phyloP scores from a whole-genome alignment of 176 grass and related monocot species.

The Secale cereale region DNA sequence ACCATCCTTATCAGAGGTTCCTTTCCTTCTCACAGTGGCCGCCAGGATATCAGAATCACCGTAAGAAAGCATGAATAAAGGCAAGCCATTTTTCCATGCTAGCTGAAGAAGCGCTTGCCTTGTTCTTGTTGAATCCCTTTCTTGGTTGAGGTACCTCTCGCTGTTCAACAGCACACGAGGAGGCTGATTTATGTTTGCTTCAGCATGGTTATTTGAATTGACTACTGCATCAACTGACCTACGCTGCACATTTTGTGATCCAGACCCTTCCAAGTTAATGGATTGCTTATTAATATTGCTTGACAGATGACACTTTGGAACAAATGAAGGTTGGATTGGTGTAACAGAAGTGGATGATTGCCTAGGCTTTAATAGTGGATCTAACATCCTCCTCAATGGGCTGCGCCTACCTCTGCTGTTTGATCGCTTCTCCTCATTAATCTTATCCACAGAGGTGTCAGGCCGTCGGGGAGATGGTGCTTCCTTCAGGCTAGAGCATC shows the following conservation, averaged over 20 bases:
- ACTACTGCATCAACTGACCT: slow-evolving; percentile 52
- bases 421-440: slow-evolving; percentile 48
- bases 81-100: slow-evolving; percentile 77
- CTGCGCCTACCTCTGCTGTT: slow-evolving; percentile 68
- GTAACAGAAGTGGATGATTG: slow-evolving; percentile 33
- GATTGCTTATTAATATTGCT: slow-evolving; percentile 27
- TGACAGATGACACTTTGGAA: slow-evolving; percentile 41
- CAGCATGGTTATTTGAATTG: slow-evolving; percentile 31
- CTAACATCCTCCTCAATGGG: slow-evolving; percentile 86
- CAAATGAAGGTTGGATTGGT: slow-evolving; percentile 40
- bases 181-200: slow-evolving; percentile 25
- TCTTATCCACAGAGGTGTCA: slow-evolving; percentile 38
- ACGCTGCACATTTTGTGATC: slow-evolving; percentile 29
- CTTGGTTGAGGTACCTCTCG: slow-evolving; percentile 42
- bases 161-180: slow-evolving; percentile 28
- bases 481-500: slow-evolving; percentile 67
- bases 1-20: slow-evolving; percentile 36
- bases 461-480: slow-evolving; percentile 22
- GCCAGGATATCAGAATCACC: slow-evolving; percentile 76
- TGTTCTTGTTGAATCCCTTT: slow-evolving; percentile 39
- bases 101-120: slow-evolving; percentile 84
- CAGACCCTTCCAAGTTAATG: slow-evolving; percentile 27
- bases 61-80: slow-evolving; percentile 90
- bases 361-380: slow-evolving; percentile 81
- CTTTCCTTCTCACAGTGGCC: slow-evolving; percentile 60